Evolutionary conservation across 2,329 filamentous ascomycete species (phyloP), one percentile per base, ranked within the genome.

Genomic region (Ascochyta lentis): DNA sequence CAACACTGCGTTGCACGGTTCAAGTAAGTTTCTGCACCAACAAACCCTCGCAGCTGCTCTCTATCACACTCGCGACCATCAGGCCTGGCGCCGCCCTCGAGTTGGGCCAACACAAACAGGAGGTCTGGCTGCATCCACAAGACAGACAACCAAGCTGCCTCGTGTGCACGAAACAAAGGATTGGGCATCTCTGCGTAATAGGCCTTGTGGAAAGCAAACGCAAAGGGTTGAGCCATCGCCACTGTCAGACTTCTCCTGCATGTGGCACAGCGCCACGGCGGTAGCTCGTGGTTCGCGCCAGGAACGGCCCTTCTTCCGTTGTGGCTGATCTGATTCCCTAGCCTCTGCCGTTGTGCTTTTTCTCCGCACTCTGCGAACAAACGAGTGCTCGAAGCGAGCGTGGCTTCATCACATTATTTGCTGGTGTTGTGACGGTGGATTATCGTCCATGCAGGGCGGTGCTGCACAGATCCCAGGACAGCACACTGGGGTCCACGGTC

Each of bases 381-480:
- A 43, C 39, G 23, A 37, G n/a, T 22, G 42, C 10, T n/a, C 12
- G 15, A 34, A 39, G 26, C 31, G 38, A 39, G 33, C 4, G 53
- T 42, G 47, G 38, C 43, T 39, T 39, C 24, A 46, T 47, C 53
- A 56, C 53, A 43, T 22, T 31, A 43, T 22, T 31, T 43, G 47
- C 42, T 43, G 47, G 27, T 47, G 37, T 13, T 33, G 24, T 38
- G 19, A 19, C 38, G 24, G 43, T 47, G 31, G 22, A 27, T 47
- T 43, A 26, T 56, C 37, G 38, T 39, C 19, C 24, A 42, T 46
- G 53, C 52, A 46, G 52, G 52, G 46, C 35, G 38, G 19, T 27
- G 34, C 46, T 65, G 63, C 63, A 65, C 52, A 42, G 26, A 45
- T 58, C 44, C 54, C 58, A 41, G 58, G 40, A 33, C 24, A 52